phyloP scores from a whole-genome alignment of 75 land plant species.

The Cunninghamia lanceolata region DNA sequence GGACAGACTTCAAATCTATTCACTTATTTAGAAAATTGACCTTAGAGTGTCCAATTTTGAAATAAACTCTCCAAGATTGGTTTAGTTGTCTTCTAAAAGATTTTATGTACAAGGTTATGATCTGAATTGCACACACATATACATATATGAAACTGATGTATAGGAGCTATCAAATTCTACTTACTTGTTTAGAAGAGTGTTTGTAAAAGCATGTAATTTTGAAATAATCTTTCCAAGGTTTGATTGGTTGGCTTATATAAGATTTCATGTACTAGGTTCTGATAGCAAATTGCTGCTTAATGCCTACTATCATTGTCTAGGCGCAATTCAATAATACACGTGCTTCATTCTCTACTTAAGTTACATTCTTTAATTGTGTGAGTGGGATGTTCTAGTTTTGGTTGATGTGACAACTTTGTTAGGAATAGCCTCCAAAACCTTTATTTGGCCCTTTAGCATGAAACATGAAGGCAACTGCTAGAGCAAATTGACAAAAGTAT shows the following conservation, averaged over 20 bases:
- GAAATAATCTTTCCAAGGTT: not conserved
- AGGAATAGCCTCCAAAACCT: not conserved
- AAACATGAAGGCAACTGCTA: not conserved
- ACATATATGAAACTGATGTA: not conserved
- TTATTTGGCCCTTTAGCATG: not conserved
- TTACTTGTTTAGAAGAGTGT: not conserved
- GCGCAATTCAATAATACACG: too few species aligned
- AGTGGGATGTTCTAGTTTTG: not conserved
- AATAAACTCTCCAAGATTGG: not conserved
- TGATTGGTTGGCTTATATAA: not conserved
- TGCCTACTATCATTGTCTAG: too few species aligned
- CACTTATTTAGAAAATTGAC: not conserved
- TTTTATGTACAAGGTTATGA: not conserved
- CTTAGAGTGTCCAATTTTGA: not conserved
- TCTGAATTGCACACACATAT: not conserved
- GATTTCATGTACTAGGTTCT: not conserved
- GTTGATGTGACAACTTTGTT: not conserved
- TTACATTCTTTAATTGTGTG: not conserved
- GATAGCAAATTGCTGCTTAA: too few species aligned
- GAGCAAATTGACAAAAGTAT: not conserved
- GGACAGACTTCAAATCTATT: too few species aligned
- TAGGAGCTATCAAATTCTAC: not conserved
- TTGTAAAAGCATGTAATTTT: too few species aligned
- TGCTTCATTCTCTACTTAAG: not conserved
- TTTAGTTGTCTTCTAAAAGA: not conserved